Percentiles rank a stretch among this genome's conserved stretches.
phyloP scores from a whole-genome alignment of 208 protist species.

The Leishmania arabica region DNA sequence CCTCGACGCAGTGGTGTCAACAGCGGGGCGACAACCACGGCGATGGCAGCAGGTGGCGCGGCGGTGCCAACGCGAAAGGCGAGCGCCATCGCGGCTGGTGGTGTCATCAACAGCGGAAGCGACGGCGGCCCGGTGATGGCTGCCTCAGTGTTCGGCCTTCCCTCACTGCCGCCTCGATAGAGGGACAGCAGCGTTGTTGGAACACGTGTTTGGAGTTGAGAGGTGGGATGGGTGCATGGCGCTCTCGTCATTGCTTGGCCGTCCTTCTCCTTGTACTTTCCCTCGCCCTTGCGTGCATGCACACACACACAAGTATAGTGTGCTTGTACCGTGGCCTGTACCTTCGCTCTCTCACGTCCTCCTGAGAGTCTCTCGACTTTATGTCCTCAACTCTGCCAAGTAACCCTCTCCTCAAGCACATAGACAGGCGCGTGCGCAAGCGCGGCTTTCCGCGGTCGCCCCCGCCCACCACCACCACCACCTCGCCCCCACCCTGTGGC shows the following conservation, averaged over 20 bases:
- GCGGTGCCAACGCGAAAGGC: neutral
- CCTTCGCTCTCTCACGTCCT: neutral
- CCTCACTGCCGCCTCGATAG: conserved; percentile 6
- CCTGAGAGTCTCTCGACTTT: neutral
- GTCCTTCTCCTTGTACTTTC: neutral
- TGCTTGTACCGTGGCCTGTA: neutral
- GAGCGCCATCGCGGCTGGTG: neutral
- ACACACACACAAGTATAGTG: neutral
- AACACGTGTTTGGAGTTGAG: neutral
- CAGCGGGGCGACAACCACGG: conserved; percentile 4
- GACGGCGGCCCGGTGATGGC: conserved; percentile 11
- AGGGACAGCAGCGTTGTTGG: neutral
- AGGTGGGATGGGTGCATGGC: neutral
- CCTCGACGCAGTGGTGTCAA: neutral
- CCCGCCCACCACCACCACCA: neutral
- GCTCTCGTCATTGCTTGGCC: neutral
- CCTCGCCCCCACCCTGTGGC: no score
- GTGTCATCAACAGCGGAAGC: neutral
- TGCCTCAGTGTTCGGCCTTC: conserved; percentile 22
- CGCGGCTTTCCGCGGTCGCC: neutral
- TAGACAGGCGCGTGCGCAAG: neutral
- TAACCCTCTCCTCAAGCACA: neutral
- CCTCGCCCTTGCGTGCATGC: neutral
- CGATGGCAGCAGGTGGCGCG: neutral
- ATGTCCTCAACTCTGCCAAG: neutral